phyloP scores from a whole-genome alignment of 2,329 filamentous ascomycete genomes.

The Alternaria arborescens region DNA sequence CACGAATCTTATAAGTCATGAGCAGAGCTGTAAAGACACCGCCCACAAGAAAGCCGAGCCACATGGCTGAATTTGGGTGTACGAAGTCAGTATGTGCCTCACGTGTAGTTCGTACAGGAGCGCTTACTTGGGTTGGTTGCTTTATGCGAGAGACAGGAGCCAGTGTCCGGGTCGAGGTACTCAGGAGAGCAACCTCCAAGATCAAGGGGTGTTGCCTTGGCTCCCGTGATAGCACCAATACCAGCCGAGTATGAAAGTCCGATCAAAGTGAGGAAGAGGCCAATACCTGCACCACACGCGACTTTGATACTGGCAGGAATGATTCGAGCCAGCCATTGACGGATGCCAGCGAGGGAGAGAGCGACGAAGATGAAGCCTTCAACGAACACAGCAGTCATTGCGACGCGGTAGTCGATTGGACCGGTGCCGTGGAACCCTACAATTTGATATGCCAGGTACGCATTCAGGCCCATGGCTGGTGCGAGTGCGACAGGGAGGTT shows the following conservation, averaged over 20 bases:
- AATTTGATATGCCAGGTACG: slow-evolving; percentile 86
- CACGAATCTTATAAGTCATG: slow-evolving; percentile 86
- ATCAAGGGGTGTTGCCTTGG: slow-evolving; percentile 71
- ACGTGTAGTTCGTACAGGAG: too few species aligned
- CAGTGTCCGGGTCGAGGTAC: slow-evolving; percentile 47
- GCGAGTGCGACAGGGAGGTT: slow-evolving; percentile 80
- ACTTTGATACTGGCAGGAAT: slow-evolving; percentile 87
- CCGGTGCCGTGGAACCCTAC: slow-evolving; percentile 82
- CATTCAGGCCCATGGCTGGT: slow-evolving; percentile 83
- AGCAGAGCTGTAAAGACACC: slow-evolving; percentile 80
- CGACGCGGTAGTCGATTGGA: slow-evolving; percentile 70
- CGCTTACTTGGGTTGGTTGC: slow-evolving; percentile 73
- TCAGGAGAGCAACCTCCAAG: slow-evolving; percentile 76
- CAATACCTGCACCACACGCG: slow-evolving; percentile 89
- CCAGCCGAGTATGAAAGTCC: slow-evolving; percentile 84
- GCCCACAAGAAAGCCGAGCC: slow-evolving; percentile 87
- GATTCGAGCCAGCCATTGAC: slow-evolving; percentile 68
- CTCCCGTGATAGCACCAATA: slow-evolving; percentile 78
- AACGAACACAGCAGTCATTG: slow-evolving; percentile 86
- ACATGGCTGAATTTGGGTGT: slow-evolving; percentile 63
- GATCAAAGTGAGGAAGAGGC: slow-evolving; percentile 81
- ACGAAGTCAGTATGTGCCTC: too few species aligned
- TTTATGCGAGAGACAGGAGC: slow-evolving; percentile 72
- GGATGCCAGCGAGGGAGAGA: slow-evolving; percentile 75
- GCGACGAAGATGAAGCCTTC: slow-evolving; percentile 87